These are phyloP conservation scores for Hyphopichia burtonii DNA, from an alignment of 1,139 yeast species.

Conservation along the genomic window DNA sequence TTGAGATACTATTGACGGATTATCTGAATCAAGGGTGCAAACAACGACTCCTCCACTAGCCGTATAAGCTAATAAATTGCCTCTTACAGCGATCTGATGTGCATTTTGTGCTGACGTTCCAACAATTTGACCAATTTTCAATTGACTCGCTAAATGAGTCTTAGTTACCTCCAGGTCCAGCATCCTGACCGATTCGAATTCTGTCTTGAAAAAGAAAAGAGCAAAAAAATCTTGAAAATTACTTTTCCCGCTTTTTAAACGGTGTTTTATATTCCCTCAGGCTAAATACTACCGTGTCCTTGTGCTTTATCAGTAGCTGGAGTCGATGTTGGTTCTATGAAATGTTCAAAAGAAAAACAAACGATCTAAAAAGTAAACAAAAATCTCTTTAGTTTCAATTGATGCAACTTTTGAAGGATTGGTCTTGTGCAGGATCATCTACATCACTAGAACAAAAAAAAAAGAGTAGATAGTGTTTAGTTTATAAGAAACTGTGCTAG, in stretches of 20 bases:
- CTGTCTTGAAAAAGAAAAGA: too few relatives aligned
- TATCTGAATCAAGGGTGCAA: slow-evolving; percentile 22
- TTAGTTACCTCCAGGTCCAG: slow-evolving; percentile 1
- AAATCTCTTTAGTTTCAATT: too few relatives aligned
- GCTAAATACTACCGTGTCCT: background rate
- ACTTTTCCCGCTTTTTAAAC: too few relatives aligned
- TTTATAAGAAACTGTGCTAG: background rate
- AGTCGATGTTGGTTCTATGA: too few relatives aligned
- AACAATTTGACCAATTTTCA: slow-evolving; percentile 18
- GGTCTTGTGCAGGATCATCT: too few relatives aligned
- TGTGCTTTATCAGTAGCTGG: background rate
- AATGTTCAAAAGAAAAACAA: too few relatives aligned
- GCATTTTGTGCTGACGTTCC: slow-evolving; percentile 33
- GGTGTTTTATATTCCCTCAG: too few relatives aligned
- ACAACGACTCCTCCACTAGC: slow-evolving; percentile 73
- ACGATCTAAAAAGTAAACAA: too few relatives aligned
- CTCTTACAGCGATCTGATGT: slow-evolving; percentile 38
- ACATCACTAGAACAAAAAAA: background rate
- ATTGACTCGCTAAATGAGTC: slow-evolving; percentile 1
- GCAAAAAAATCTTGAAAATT: too few relatives aligned
- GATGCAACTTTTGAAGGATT: too few relatives aligned
- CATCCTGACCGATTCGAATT: background rate
- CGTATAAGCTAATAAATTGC: slow-evolving; percentile 51
- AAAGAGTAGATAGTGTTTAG: background rate
- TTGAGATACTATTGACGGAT: slow-evolving; percentile 25